A percentile compares a stretch with the other conserved stretches of the same genome.
These are phyloP conservation scores for Phtheirospermum japonicum DNA, from an alignment of 257 asterid species.

Conservation along the genomic window DNA sequence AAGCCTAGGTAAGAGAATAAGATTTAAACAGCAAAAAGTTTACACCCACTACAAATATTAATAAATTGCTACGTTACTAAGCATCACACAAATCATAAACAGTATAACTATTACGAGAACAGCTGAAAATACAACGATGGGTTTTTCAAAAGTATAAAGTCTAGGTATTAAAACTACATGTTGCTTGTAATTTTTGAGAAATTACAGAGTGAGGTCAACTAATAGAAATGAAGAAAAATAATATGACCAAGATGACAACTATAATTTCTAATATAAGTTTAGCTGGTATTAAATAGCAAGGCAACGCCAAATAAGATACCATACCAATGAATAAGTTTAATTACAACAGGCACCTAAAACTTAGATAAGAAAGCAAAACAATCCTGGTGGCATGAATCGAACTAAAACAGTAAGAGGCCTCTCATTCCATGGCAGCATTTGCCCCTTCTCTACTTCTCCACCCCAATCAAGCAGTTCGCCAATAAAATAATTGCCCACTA, in stretches of 20 bases:
- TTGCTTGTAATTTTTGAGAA: too few species aligned
- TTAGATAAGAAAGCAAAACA: constrained; percentile 13
- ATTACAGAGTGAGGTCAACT: too few species aligned
- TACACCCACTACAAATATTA: background rate
- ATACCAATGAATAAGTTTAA: too few species aligned
- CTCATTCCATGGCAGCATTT: constrained; percentile 10
- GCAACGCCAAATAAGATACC: too few species aligned
- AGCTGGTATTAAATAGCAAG: too few species aligned
- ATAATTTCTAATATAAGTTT: too few species aligned
- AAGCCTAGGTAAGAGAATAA: background rate
- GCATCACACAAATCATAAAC: background rate
- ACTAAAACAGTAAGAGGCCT: constrained; percentile 1
- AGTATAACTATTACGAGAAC: background rate
- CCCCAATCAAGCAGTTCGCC: background rate
- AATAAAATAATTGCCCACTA: constrained; percentile 8
- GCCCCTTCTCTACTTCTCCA: constrained; percentile 14
- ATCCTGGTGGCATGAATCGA: background rate
- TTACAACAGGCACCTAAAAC: constrained; percentile 11
- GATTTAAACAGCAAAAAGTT: background rate
- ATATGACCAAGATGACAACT: too few species aligned
- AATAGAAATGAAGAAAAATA: too few species aligned
- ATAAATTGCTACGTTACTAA: background rate
- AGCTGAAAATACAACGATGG: background rate
- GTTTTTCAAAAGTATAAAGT: too few species aligned
- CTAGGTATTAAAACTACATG: too few species aligned